Conservation (phyloP, 1,284 basidiomycete genomes). For the Ustilago xerochloae region DNA sequence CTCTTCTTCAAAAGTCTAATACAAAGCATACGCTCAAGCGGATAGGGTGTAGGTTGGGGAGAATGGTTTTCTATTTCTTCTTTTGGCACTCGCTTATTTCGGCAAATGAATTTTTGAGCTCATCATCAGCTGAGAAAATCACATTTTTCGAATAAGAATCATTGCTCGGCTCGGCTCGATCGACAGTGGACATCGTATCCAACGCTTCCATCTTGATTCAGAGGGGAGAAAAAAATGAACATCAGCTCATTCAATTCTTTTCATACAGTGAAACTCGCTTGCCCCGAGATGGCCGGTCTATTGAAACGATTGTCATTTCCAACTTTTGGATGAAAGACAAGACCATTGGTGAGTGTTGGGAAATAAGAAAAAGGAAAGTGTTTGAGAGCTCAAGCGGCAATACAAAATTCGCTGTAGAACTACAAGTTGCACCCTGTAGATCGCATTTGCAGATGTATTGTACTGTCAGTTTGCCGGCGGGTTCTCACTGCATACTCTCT, state of each 20-base stretch:
- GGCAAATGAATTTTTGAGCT: neutral
- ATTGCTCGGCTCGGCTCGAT: constrained; percentile 3
- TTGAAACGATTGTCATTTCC: neutral
- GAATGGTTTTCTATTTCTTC: no score
- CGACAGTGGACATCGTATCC: neutral
- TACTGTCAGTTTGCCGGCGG: neutral
- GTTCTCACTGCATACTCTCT: neutral
- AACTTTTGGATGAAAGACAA: neutral
- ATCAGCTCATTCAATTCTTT: neutral
- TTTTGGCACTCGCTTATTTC: neutral
- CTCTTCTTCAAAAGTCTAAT: neutral
- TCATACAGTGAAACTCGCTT: neutral
- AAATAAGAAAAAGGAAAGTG: no score
- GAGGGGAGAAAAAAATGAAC: neutral
- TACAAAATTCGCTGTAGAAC: neutral
- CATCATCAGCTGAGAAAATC: neutral
- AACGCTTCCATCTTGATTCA: neutral
- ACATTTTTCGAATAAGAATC: neutral
- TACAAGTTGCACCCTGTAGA: constrained; percentile 1
- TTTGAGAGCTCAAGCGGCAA: neutral
- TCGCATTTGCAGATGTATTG: neutral
- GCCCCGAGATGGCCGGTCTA: neutral
- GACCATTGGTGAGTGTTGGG: no score
- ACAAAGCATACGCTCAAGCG: no score
- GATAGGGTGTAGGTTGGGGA: no score